Evolutionary conservation across 345 rosid species (phyloP).

Genomic region (Pseudoturritis turrita): DNA sequence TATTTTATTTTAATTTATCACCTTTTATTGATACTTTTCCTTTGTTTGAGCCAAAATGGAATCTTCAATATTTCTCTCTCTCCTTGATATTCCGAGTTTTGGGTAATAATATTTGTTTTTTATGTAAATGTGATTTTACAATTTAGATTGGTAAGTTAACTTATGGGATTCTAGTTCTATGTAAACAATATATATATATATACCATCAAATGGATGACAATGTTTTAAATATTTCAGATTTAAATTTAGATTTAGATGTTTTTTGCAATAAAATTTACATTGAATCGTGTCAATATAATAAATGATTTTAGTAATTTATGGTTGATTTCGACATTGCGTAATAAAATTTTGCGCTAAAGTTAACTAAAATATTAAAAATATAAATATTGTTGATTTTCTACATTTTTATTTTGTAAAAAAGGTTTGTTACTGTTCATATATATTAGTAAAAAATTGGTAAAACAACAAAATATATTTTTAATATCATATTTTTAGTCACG

Average conservation of each 20-base stretch:
- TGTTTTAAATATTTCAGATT: background rate
- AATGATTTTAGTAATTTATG: background rate
- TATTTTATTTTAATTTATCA: conserved; percentile 19
- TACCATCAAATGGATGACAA: background rate
- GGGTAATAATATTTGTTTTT: conserved; percentile 5
- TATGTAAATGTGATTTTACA: background rate
- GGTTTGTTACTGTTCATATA: background rate
- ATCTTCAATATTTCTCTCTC: conserved; percentile 20
- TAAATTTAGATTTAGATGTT: background rate
- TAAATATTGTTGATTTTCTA: background rate
- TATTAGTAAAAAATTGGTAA: background rate
- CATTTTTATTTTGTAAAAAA: background rate
- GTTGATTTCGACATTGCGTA: background rate
- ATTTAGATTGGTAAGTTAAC: background rate
- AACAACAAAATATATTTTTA: background rate
- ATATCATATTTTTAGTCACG: background rate
- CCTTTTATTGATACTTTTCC: conserved; percentile 34
- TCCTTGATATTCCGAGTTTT: background rate
- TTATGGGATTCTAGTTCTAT: background rate
- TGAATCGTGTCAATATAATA: background rate
- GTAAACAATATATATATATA: background rate
- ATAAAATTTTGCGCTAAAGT: background rate
- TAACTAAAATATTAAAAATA: background rate
- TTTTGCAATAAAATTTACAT: background rate
- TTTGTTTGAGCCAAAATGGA: conserved; percentile 23